Base-by-base conservation (phyloP, 1,284 basidiomycete genomes). In the Agroathelia rolfsii region DNA sequence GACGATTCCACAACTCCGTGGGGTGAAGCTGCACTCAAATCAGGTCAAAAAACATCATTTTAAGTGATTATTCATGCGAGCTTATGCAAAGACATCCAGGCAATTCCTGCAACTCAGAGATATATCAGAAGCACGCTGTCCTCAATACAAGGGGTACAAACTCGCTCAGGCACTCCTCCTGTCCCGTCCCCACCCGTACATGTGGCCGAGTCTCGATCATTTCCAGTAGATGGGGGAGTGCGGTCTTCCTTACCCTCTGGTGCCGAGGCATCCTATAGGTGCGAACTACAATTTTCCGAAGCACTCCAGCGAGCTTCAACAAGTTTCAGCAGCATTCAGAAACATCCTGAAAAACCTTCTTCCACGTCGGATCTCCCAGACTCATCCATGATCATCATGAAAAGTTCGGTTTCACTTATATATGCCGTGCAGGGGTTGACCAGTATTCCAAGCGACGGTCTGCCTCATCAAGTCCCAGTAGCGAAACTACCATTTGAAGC, bases 401-500 rank as follows among this genome's bases (percentile, higher is more conserved):
- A 69, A 43, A 69, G 62, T 3, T 62, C 70, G 3, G 52, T 72
- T 12, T 61, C 69, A 1, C 53, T 66, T 11, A 61, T 66, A 0
- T 74, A 66, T 37, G 48, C 55, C 19, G 67, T 75, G 10, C 60
- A 64, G 17, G 69, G 67, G 3, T 42, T 52, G 6, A 61, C 62
- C 0, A 63, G 57, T 12, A 64, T 76, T 33, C 66, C 69, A 0
- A 67, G 62, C 37, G 72, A 74, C 45, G 68, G 64, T 0, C 47
- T 58, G 3, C 57, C 61, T 17, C 73, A 77, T 48, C 66, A 68
- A 32, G 70, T 76, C 4, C 56, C 63, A 8, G 54, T 76, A 32
- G 64, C 70, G 0, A 45, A 63, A 3, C 49, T 75, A 16, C 52
- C 57, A 2, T 68, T 76, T 41, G 53, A 65, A 12, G 55, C 63